Conservation (phyloP, 768 basidiomycete genomes). For the Russula virescens region DNA sequence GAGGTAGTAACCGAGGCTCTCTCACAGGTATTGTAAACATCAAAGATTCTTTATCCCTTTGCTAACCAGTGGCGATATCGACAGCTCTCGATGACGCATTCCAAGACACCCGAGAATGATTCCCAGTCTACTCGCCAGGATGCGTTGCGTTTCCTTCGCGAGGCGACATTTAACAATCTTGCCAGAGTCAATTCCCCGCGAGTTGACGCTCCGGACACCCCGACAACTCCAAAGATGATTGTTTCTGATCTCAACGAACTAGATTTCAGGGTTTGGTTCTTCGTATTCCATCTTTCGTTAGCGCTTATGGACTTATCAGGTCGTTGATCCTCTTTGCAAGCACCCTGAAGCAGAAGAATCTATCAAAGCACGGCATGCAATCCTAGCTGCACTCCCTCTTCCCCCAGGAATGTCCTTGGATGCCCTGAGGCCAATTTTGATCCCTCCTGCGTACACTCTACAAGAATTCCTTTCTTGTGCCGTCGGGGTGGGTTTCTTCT, state of each 20-base stretch:
- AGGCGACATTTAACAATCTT: constrained; percentile 23
- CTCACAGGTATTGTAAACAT: not conserved
- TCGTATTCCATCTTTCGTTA: not conserved
- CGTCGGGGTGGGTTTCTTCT: constrained; percentile 44
- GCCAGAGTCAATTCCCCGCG: constrained; percentile 14
- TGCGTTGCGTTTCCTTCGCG: constrained; percentile 22
- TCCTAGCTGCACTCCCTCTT: constrained; percentile 56
- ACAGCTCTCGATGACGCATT: constrained; percentile 2
- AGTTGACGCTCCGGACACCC: not conserved
- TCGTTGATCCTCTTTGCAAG: constrained; percentile 3
- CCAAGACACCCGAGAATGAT: constrained; percentile 19
- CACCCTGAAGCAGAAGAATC: constrained; percentile 27
- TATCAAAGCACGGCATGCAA: constrained; percentile 48
- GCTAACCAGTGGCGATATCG: not conserved
- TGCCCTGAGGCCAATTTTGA: constrained; percentile 59
- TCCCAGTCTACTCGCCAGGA: constrained; percentile 22
- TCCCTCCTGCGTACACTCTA: constrained; percentile 57
- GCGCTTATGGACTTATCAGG: constrained; percentile 3
- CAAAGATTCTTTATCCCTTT: not conserved
- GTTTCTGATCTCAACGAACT: constrained; percentile 20
- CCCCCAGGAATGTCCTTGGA: constrained; percentile 60
- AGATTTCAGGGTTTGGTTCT: constrained; percentile 15
- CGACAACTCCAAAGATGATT: constrained; percentile 15
- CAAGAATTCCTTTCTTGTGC: constrained; percentile 62
- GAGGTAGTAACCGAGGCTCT: constrained; percentile 16